Evolutionary conservation across 2,329 filamentous ascomycete species (phyloP).

Genomic region (Penicillium sp.): DNA sequence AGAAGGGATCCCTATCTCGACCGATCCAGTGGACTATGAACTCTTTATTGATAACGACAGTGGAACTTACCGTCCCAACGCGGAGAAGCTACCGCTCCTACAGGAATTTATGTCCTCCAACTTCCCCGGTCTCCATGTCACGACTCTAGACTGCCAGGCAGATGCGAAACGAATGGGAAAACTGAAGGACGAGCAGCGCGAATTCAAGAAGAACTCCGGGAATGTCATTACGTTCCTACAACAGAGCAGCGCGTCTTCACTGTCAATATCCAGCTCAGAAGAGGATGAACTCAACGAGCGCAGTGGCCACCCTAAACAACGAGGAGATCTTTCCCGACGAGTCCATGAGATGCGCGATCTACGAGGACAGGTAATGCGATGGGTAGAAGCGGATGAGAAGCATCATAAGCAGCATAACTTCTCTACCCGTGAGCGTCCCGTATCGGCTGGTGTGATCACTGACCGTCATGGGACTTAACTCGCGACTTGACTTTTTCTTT

Average conservation of each 20-base stretch:
- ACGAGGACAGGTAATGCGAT: constrained; percentile 37
- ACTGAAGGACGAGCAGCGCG: constrained; percentile 73
- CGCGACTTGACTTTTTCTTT: background rate
- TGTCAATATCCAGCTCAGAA: constrained; percentile 56
- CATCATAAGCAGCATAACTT: constrained; percentile 17
- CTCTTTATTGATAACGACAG: constrained; percentile 93
- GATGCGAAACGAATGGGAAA: constrained; percentile 70
- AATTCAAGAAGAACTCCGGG: constrained; percentile 66
- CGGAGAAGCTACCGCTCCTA: constrained; percentile 68
- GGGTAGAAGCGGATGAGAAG: constrained; percentile 34
- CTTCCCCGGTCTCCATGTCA: constrained; percentile 73
- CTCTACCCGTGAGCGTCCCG: constrained; percentile 17
- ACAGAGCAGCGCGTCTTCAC: constrained; percentile 45
- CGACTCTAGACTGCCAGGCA: constrained; percentile 67
- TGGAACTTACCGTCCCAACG: constrained; percentile 88
- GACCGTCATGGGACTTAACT: background rate
- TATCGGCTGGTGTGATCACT: constrained; percentile 11
- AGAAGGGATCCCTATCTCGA: constrained; percentile 38
- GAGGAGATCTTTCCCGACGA: constrained; percentile 29
- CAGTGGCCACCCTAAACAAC: constrained; percentile 24
- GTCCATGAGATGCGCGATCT: constrained; percentile 40
- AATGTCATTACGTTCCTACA: constrained; percentile 56
- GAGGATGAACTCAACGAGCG: constrained; percentile 56
- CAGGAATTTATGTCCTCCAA: constrained; percentile 68
- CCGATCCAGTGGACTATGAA: constrained; percentile 66